phyloP scores from a whole-genome alignment of 192 early-diverging fungal genomes.

The Gryganskiella cystojenkinii region DNA sequence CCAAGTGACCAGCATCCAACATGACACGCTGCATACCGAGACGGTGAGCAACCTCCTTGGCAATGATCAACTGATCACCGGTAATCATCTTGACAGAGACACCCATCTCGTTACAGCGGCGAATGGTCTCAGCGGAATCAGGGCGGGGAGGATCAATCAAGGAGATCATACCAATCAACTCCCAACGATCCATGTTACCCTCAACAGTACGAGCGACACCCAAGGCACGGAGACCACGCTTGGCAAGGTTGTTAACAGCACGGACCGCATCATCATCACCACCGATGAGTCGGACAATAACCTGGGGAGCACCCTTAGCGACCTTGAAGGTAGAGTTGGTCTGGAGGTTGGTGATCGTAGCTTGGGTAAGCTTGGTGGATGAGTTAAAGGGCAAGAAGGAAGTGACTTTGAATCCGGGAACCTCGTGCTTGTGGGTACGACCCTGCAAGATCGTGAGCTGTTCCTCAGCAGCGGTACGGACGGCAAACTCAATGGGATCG shows the following conservation, averaged over 20 bases:
- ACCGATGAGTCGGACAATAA: too few species aligned
- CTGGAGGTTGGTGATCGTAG: constrained; percentile 71
- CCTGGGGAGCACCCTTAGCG: too few species aligned
- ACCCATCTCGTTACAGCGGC: constrained; percentile 76
- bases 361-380: constrained; percentile 82
- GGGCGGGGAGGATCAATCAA: constrained; percentile 80
- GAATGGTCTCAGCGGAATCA: constrained; percentile 81
- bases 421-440: constrained; percentile 65
- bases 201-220: constrained; percentile 81
- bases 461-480: constrained; percentile 76
- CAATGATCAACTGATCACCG: constrained; percentile 86
- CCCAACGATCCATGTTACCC: constrained; percentile 67
- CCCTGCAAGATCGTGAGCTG: constrained; percentile 68
- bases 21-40: constrained; percentile 86
- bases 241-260: too few species aligned
- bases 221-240: constrained; percentile 63
- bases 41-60: constrained; percentile 80
- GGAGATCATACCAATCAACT: constrained; percentile 83
- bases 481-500: constrained; percentile 83
- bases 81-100: constrained; percentile 90
- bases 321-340: constrained; percentile 57
- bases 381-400: constrained; percentile 89
- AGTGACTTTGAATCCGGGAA: constrained; percentile 86
- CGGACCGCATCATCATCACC: too few species aligned
- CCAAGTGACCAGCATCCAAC: constrained; percentile 82